Evolutionary conservation across 306 rosid genomes (phyloP).

Genomic region (Adenanthera pavonina): DNA sequence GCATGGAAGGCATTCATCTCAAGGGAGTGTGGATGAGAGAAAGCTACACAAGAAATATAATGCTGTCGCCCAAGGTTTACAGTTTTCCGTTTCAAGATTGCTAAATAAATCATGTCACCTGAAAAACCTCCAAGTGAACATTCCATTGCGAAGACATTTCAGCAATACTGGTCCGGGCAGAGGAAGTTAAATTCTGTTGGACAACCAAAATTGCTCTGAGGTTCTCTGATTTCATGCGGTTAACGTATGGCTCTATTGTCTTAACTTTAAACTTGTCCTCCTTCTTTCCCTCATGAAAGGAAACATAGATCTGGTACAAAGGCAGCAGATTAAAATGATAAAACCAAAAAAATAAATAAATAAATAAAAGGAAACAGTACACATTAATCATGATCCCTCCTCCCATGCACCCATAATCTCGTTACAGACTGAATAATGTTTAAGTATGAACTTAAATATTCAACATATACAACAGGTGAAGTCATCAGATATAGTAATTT

Average conservation of each 20-base stretch:
- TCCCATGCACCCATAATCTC: background rate
- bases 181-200: conserved; percentile 64
- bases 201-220: conserved; percentile 65
- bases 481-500: background rate
- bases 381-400: background rate
- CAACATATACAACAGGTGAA: background rate
- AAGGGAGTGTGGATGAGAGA: no score
- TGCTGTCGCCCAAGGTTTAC: no score
- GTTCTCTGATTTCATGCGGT: conserved; percentile 74
- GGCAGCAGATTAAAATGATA: conserved; percentile 10
- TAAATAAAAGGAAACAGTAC: background rate
- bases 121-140: conserved; percentile 75
- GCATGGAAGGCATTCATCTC: no score
- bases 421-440: background rate
- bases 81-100: conserved; percentile 1
- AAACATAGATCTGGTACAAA: conserved; percentile 64
- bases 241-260: conserved; percentile 58
- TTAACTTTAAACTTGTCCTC: conserved; percentile 49
- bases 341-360: no score
- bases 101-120: conserved; percentile 51
- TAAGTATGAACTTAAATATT: background rate
- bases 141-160: conserved; percentile 53
- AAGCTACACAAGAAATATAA: no score
- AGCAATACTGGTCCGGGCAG: conserved; percentile 49
- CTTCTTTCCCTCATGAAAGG: conserved; percentile 74